These are phyloP conservation scores for Ceratobasidium sp. DNA, from an alignment of 1,284 basidiomycete species.

Conservation along the genomic window DNA sequence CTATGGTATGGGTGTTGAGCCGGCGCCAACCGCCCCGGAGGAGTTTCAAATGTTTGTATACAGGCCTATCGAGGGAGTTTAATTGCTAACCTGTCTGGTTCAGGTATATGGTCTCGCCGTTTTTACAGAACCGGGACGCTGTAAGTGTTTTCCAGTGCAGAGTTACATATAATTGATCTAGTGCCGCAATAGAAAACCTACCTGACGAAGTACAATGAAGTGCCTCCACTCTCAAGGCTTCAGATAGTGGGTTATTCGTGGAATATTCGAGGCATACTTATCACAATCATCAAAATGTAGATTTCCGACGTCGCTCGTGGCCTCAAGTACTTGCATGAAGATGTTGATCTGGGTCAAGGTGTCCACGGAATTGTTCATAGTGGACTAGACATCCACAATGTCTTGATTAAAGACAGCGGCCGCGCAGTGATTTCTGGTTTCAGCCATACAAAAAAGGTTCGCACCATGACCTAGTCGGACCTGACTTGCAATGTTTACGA, in stretches of 20 bases:
- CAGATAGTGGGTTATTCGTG: slow-evolving; percentile 19
- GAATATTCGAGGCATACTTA: background rate
- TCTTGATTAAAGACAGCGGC: slow-evolving; percentile 39
- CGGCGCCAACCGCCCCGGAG: background rate
- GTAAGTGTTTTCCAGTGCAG: background rate
- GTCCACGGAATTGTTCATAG: slow-evolving; percentile 33
- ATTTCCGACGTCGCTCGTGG: slow-evolving; percentile 29
- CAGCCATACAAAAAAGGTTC: slow-evolving; percentile 22
- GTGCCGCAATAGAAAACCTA: background rate
- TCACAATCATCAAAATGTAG: background rate
- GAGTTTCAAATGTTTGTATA: too few species aligned
- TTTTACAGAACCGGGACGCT: slow-evolving; percentile 20
- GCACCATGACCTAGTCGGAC: too few species aligned
- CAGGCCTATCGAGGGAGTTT: too few species aligned
- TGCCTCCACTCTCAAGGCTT: background rate
- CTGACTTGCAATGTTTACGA: too few species aligned
- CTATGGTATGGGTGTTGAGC: slow-evolving; percentile 16
- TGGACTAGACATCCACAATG: slow-evolving; percentile 29
- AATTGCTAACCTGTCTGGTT: too few species aligned
- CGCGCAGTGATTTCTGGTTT: slow-evolving; percentile 41
- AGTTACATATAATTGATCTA: background rate
- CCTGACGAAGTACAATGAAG: slow-evolving; percentile 21
- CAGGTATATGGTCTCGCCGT: slow-evolving; percentile 36
- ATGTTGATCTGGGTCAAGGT: background rate
- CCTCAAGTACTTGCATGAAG: slow-evolving; percentile 31